phyloP scores from a whole-genome alignment of 2,329 filamentous ascomycete genomes.

The Colletotrichum salicis region DNA sequence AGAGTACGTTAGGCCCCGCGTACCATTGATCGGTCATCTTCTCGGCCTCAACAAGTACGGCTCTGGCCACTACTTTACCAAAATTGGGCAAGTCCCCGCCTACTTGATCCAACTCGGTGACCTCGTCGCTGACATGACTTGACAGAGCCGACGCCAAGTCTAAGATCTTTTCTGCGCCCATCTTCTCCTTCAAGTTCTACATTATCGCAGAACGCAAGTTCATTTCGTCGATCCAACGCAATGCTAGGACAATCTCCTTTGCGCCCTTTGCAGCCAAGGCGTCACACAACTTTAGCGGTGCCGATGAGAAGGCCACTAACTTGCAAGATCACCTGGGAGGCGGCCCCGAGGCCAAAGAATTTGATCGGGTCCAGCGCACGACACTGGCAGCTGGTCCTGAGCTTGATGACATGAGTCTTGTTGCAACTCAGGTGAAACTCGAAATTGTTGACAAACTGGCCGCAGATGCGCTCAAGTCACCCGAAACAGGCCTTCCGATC shows the following conservation, averaged over 20 bases:
- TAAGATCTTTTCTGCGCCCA: not conserved
- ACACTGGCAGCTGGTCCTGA: slow-evolving; percentile 14
- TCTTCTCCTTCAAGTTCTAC: slow-evolving; percentile 20
- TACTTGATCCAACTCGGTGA: accelerated
- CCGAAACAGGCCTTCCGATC: not conserved
- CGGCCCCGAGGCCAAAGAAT: slow-evolving; percentile 4
- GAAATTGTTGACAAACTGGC: not conserved
- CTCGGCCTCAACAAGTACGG: slow-evolving; percentile 10
- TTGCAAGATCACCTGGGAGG: slow-evolving; percentile 8
- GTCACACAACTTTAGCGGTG: not conserved
- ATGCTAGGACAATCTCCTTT: slow-evolving; percentile 13
- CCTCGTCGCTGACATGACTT: not conserved
- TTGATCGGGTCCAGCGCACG: not conserved
- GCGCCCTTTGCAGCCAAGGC: slow-evolving; percentile 14
- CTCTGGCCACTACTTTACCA: slow-evolving; percentile 2
- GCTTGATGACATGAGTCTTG: not conserved
- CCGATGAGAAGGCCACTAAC: not conserved
- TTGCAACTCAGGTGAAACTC: not conserved
- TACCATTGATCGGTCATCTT: slow-evolving; percentile 27
- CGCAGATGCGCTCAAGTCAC: not conserved
- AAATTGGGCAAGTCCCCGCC: not conserved
- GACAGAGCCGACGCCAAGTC: not conserved
- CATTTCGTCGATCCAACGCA: slow-evolving; percentile 9
- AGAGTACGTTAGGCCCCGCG: not conserved
- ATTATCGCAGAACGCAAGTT: slow-evolving; percentile 4